These are phyloP conservation scores for Plasmodium fragile DNA, from an alignment of 169 alveolate species.

Conservation along the genomic window DNA sequence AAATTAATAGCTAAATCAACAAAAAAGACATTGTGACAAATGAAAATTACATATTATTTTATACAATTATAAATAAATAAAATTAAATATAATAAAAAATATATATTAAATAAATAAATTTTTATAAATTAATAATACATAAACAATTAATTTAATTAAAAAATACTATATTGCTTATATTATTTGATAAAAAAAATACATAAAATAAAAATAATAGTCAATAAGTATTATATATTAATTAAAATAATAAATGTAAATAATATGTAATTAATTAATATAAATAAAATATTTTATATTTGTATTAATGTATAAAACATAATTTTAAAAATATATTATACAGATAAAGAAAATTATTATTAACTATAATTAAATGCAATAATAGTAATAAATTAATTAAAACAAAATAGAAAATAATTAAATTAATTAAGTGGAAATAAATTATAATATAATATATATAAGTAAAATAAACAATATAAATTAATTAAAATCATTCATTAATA, in stretches of 20 bases:
- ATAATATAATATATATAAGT: too few relatives aligned
- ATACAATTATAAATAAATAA: not conserved
- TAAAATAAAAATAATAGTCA: too few relatives aligned
- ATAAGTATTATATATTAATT: too few relatives aligned
- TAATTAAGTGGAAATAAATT: too few relatives aligned
- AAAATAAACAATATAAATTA: too few relatives aligned
- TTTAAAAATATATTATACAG: not conserved
- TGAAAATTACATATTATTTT: not conserved
- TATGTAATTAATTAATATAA: not conserved
- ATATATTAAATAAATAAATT: not conserved
- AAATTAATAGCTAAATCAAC: not conserved
- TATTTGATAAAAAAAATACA: not conserved
- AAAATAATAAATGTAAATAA: too few relatives aligned
- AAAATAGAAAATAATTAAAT: not conserved
- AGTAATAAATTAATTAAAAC: not conserved
- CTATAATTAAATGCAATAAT: not conserved
- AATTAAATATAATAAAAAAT: not conserved
- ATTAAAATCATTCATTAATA: too few relatives aligned
- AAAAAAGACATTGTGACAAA: not conserved
- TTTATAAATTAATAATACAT: not conserved
- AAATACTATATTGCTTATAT: too few relatives aligned
- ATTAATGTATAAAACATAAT: not conserved
- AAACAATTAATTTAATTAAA: too few relatives aligned
- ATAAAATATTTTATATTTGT: not conserved
- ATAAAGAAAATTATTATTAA: not conserved